Percentiles rank a stretch among this genome's conserved stretches.
Conservation (phyloP, 1,284 basidiomycete species). For the Trichosporon sp. region DNA sequence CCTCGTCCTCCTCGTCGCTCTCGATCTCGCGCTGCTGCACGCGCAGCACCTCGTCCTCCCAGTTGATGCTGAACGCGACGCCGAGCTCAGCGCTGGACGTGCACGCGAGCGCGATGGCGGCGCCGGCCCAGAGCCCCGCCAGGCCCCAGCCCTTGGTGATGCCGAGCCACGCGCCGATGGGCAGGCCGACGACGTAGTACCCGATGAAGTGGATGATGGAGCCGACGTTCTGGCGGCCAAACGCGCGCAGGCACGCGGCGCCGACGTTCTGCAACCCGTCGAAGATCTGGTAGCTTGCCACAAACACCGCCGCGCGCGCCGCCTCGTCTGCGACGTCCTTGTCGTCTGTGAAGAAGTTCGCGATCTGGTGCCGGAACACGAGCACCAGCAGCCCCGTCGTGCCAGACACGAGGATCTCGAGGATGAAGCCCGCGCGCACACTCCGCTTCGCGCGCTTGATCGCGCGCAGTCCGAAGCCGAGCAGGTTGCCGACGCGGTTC, state of each 20-base stretch:
- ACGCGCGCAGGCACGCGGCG: slow-evolving; percentile 30
- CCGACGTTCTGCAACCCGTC: slow-evolving; percentile 32
- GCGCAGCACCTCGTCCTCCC: slow-evolving; percentile 27
- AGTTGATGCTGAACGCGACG: slow-evolving; percentile 22
- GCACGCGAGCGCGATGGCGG: slow-evolving; percentile 22
- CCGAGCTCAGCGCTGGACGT: slow-evolving; percentile 22
- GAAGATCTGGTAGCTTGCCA: slow-evolving; percentile 25
- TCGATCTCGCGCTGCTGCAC: slow-evolving; percentile 20
- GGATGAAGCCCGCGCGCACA: slow-evolving; percentile 25
- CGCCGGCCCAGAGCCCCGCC: slow-evolving; percentile 31
- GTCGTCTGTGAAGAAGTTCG: slow-evolving; percentile 25
- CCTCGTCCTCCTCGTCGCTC: slow-evolving; percentile 18
- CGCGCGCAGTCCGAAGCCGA: slow-evolving; percentile 27
- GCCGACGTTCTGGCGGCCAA: slow-evolving; percentile 29
- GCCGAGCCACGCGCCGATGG: slow-evolving; percentile 27
- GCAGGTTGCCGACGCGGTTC: slow-evolving; percentile 32
- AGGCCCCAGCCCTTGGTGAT: slow-evolving; percentile 26
- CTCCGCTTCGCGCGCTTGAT: slow-evolving; percentile 23
- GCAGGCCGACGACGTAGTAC: slow-evolving; percentile 29
- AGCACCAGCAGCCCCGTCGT: slow-evolving; percentile 19
- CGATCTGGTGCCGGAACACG: slow-evolving; percentile 22
- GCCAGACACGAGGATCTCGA: slow-evolving; percentile 22
- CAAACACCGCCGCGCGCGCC: slow-evolving; percentile 22
- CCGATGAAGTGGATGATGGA: slow-evolving; percentile 25
- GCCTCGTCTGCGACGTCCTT: slow-evolving; percentile 22